Evolutionary conservation across 192 early-diverging fungal genomes (phyloP), one percentile per base, ranked within the genome.

Genomic region (Gamsiella multidivaricata): DNA sequence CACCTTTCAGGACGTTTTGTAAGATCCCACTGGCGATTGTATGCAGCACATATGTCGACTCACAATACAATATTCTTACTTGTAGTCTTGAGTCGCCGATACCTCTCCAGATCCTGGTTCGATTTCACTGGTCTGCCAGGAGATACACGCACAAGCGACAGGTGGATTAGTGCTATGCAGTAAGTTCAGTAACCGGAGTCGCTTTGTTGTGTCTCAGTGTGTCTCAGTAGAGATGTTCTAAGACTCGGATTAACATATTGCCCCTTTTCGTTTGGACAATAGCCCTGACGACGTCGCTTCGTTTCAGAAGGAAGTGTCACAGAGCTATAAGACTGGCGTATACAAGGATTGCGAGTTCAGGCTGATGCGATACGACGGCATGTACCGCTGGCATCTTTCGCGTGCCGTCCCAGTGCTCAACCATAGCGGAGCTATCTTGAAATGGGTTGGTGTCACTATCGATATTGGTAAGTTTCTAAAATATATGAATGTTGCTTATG

Each of bases 271-370:
- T 26, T 23, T 3, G 42, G 17, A 15, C 32, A 41, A 60, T 61
- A 76, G 73, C n/a, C 74, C 74, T 17, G 74, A 78, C 28, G 74
- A 78, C 37, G 74, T 78, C 18, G 74, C 66, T 9, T 17, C 34
- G 8, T 78, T 78, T 49, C 74, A 78, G n/a, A 78, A 78, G 47
- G 74, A 78, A 23, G 74, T 78, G 2, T 54, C 74, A 17, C 74
- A 78, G 34, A 78, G 74, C 42, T 78, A 78, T 41, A 78, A 78
- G 32, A 78, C 65, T 3, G 74, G 74, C n/a, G 65, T 69, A 15
- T 69, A 69, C 74, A 78, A 78, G 42, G 74, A 78, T 23, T 78
- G 74, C 49, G 74, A 78, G 55, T 78, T 78, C 41, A 54, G 74
- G n/a, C 49, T 78, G 49, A 78, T 78, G 74, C 59, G 74, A 14